Conservation (phyloP, 2,329 filamentous ascomycete genomes). For the Oidium heveae region DNA sequence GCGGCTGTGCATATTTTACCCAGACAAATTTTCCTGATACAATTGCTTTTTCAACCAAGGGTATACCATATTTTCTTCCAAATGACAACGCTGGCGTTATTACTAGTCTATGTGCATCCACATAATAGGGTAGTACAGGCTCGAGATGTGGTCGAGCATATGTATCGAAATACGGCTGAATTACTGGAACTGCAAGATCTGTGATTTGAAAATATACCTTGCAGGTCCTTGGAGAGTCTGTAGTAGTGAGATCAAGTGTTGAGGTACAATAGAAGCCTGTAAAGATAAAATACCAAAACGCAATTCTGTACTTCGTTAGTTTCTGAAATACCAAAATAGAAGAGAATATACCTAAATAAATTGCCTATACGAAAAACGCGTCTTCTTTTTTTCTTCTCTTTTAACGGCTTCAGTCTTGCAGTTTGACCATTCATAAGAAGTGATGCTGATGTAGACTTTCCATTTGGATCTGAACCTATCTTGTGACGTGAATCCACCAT, state of each 20-base stretch:
- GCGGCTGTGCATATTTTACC: conserved; percentile 54
- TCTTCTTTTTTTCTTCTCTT: not conserved
- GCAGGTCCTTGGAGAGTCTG: conserved; percentile 53
- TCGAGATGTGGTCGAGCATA: conserved; percentile 72
- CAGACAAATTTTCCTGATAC: conserved; percentile 47
- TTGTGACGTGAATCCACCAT: not conserved
- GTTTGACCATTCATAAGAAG: not conserved
- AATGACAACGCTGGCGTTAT: conserved; percentile 43
- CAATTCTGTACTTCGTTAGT: conserved; percentile 25
- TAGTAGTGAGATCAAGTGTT: conserved; percentile 37
- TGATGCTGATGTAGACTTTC: not conserved
- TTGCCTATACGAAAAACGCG: not conserved
- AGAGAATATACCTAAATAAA: not conserved
- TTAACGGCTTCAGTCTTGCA: not conserved
- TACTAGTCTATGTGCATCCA: conserved; percentile 32
- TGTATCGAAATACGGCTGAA: conserved; percentile 62
- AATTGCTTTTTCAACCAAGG: conserved; percentile 41
- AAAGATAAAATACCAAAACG: conserved; percentile 67
- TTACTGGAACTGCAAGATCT: conserved; percentile 39
- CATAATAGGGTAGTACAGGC: conserved; percentile 49
- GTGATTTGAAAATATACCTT: conserved; percentile 51
- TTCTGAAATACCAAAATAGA: not conserved
- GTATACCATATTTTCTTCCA: conserved; percentile 49
- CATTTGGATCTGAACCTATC: not conserved
- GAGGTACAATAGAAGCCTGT: conserved; percentile 67